These are phyloP conservation scores for Cichorium intybus DNA, from an alignment of 140 eudicot species.

Conservation along the genomic window DNA sequence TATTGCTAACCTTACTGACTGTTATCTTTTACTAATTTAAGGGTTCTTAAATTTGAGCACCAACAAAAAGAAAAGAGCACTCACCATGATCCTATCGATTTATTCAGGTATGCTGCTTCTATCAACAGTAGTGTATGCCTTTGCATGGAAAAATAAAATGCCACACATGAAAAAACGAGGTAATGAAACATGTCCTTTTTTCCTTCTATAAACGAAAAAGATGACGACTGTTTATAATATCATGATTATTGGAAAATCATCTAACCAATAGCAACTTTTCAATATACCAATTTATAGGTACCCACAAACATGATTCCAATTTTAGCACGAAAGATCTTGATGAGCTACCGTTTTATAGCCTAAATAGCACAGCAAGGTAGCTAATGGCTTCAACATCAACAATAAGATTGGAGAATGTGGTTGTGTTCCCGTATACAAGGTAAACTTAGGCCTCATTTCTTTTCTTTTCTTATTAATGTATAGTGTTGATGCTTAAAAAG, in stretches of 20 bases:
- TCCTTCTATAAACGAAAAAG: neutral
- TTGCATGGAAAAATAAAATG: conserved; percentile 7
- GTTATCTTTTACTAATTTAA: neutral
- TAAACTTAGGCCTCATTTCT: too few species aligned
- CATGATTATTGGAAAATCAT: neutral
- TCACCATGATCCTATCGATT: neutral
- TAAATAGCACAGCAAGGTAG: conserved; percentile 13
- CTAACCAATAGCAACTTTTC: neutral
- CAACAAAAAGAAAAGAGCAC: neutral
- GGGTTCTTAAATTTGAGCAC: neutral
- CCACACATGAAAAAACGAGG: conserved; percentile 10
- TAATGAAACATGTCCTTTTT: neutral
- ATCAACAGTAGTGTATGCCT: conserved; percentile 12
- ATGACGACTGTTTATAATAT: neutral
- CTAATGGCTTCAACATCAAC: conserved; percentile 13
- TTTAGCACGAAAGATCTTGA: conserved; percentile 14
- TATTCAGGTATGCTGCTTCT: neutral
- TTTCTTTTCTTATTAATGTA: too few species aligned
- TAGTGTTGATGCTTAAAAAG: too few species aligned
- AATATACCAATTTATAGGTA: conserved; percentile 6
- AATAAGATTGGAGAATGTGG: conserved; percentile 34
- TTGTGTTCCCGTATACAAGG: conserved; percentile 33
- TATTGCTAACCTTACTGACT: neutral
- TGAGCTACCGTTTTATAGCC: conserved; percentile 16
- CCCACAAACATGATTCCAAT: neutral